Conservation (phyloP, 2,329 filamentous ascomycete species). For the Apiospora hydei region DNA sequence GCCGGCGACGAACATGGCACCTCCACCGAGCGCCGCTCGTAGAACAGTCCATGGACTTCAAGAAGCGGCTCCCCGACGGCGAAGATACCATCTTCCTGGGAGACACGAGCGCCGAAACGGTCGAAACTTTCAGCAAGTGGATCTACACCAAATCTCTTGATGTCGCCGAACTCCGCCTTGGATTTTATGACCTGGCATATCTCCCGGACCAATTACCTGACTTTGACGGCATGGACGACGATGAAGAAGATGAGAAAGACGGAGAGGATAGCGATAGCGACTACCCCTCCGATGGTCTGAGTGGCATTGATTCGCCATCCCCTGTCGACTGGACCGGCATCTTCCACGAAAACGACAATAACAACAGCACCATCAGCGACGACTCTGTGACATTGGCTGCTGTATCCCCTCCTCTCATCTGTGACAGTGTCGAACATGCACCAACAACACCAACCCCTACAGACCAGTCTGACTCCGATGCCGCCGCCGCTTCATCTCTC, state of each 20-base stretch:
- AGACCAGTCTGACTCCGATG: too few relatives aligned
- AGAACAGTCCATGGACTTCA: not conserved
- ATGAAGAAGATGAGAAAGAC: not conserved
- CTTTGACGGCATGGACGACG: too few relatives aligned
- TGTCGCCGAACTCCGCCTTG: not conserved
- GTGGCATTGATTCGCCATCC: not conserved
- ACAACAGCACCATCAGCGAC: not conserved
- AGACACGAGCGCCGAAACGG: not conserved
- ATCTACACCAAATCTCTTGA: not conserved
- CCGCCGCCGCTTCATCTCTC: not conserved
- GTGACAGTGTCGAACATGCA: not conserved
- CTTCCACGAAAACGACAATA: accelerated
- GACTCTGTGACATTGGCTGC: not conserved
- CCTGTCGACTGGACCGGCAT: not conserved
- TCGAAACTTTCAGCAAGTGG: not conserved
- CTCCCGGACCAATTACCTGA: not conserved
- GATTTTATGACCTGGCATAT: not conserved
- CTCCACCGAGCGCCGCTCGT: not conserved
- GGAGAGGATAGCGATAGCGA: not conserved
- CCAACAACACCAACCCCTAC: too few relatives aligned
- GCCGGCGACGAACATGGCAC: not conserved
- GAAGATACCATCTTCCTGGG: not conserved
- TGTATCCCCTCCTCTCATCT: not conserved
- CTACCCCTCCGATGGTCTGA: not conserved
- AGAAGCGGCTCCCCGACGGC: not conserved